Evolutionary conservation across 495 filamentous ascomycete genomes (phyloP).

Genomic region (Astrocystis sublimbata): DNA sequence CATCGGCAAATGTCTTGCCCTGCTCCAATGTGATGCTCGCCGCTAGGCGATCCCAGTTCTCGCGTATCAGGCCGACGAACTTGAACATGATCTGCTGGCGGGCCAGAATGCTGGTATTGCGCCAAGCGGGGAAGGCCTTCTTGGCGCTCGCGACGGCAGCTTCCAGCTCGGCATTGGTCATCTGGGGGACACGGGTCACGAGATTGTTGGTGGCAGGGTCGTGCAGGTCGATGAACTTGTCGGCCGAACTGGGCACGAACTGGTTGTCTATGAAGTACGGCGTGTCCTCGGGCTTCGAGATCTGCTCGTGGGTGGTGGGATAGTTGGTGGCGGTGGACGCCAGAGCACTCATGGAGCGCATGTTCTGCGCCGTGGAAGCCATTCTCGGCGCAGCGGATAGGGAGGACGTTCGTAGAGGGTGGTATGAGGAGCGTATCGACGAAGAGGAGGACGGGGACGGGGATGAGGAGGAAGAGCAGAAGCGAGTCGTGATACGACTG

Average conservation of each 20-base stretch:
- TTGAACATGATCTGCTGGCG: slow-evolving; percentile 98
- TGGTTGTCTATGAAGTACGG: slow-evolving; percentile 91
- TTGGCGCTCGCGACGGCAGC: slow-evolving; percentile 85
- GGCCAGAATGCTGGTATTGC: slow-evolving; percentile 75
- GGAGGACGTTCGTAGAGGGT: slow-evolving; percentile 23
- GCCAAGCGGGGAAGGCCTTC: slow-evolving; percentile 89
- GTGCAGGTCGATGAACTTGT: slow-evolving; percentile 85
- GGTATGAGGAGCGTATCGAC: slow-evolving; percentile 8
- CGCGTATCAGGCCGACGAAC: slow-evolving; percentile 83
- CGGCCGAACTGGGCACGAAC: slow-evolving; percentile 73
- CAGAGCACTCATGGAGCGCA: slow-evolving; percentile 52
- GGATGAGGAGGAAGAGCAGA: slow-evolving; percentile 13
- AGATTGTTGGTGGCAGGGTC: slow-evolving; percentile 98
- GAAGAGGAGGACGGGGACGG: slow-evolving; percentile 9
- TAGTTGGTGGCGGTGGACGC: slow-evolving; percentile 68
- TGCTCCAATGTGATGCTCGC: slow-evolving; percentile 97
- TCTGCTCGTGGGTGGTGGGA: slow-evolving; percentile 79
- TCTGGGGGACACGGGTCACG: slow-evolving; percentile 96
- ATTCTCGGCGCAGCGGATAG: slow-evolving; percentile 31
- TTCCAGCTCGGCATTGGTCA: slow-evolving; percentile 83
- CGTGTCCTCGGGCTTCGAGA: slow-evolving; percentile 73
- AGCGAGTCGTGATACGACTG: slow-evolving; percentile 26
- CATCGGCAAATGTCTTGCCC: slow-evolving; percentile 97
- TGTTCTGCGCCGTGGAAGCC: slow-evolving; percentile 51
- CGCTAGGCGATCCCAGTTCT: slow-evolving; percentile 94